Conservation (phyloP, 2,329 filamentous ascomycete species). For the Fusarium sublunatum region DNA sequence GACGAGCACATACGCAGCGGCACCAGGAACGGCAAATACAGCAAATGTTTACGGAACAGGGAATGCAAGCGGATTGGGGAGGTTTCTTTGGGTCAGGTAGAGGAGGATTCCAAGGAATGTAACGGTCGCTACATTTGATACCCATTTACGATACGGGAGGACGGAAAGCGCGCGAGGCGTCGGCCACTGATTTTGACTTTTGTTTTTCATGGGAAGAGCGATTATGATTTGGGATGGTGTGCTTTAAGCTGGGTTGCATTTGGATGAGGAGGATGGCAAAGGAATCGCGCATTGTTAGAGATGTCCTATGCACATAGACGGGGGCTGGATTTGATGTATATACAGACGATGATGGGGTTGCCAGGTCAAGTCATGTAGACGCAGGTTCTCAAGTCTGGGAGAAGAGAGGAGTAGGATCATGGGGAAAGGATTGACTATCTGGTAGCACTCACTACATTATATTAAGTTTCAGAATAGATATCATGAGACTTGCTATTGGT, state of each 20-base stretch:
- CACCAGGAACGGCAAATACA: constrained; percentile 59
- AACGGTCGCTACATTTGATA: constrained; percentile 53
- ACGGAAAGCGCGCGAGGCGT: constrained; percentile 44
- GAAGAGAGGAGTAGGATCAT: constrained; percentile 17
- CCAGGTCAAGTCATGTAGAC: constrained; percentile 9
- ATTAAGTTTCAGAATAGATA: constrained; percentile 22
- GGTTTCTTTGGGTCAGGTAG: constrained; percentile 59
- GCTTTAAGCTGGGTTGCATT: constrained; percentile 22
- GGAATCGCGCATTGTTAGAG: constrained; percentile 32
- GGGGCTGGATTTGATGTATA: constrained; percentile 28
- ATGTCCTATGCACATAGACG: constrained; percentile 36
- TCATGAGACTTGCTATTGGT: constrained; percentile 22
- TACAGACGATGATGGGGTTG: constrained; percentile 17
- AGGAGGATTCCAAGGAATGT: constrained; percentile 58
- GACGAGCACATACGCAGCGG: constrained; percentile 44
- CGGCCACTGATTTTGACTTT: constrained; percentile 39
- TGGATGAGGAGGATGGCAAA: constrained; percentile 21
- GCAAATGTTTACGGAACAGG: constrained; percentile 62
- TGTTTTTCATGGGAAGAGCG: constrained; percentile 38
- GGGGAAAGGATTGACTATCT: constrained; percentile 5
- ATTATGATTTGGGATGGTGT: constrained; percentile 40
- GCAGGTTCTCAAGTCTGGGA: neutral
- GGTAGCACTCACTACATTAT: constrained; percentile 11
- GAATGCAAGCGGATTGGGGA: constrained; percentile 60
- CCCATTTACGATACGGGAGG: constrained; percentile 51